These are phyloP conservation scores for Aspergillus sp. DNA, from an alignment of 2,329 filamentous ascomycete species.

Conservation along the genomic window DNA sequence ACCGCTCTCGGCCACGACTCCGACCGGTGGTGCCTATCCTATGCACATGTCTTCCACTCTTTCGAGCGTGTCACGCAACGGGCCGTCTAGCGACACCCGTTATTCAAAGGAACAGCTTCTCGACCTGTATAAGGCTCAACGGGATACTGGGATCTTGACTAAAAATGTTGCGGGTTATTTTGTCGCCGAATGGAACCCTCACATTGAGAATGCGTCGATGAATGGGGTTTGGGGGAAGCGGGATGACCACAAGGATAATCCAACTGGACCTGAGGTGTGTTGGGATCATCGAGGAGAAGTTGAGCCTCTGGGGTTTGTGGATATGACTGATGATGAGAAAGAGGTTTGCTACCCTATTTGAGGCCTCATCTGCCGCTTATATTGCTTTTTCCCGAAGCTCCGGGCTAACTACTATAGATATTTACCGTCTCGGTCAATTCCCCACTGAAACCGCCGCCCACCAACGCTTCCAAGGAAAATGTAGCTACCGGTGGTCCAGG, in stretches of 20 bases:
- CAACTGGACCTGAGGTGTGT: slow-evolving; percentile 83
- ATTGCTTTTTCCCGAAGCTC: slow-evolving; percentile 2
- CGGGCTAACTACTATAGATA: slow-evolving; percentile 53
- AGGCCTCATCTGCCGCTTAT: neutral
- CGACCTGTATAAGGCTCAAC: slow-evolving; percentile 65
- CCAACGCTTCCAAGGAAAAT: slow-evolving; percentile 62
- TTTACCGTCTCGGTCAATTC: slow-evolving; percentile 91
- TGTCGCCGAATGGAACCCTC: slow-evolving; percentile 76
- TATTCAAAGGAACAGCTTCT: slow-evolving; percentile 81
- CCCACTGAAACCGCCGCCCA: slow-evolving; percentile 78
- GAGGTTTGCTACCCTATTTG: slow-evolving; percentile 48
- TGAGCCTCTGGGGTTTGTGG: slow-evolving; percentile 69
- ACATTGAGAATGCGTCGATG: slow-evolving; percentile 62
- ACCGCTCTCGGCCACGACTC: slow-evolving; percentile 39
- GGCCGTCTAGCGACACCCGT: slow-evolving; percentile 56
- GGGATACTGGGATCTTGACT: slow-evolving; percentile 53
- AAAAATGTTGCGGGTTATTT: slow-evolving; percentile 68
- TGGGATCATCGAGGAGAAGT: slow-evolving; percentile 76
- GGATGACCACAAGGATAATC: slow-evolving; percentile 69
- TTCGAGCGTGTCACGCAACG: slow-evolving; percentile 51
- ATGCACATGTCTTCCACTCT: slow-evolving; percentile 58
- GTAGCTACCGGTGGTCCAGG: slow-evolving; percentile 43
- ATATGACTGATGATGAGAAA: slow-evolving; percentile 68
- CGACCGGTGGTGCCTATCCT: slow-evolving; percentile 54
- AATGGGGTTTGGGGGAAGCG: slow-evolving; percentile 73